A percentile compares a stretch with the other conserved stretches of the same genome.
These are phyloP conservation scores for Neurospora tetrasperma DNA, from an alignment of 495 filamentous ascomycete species.

Conservation along the genomic window DNA sequence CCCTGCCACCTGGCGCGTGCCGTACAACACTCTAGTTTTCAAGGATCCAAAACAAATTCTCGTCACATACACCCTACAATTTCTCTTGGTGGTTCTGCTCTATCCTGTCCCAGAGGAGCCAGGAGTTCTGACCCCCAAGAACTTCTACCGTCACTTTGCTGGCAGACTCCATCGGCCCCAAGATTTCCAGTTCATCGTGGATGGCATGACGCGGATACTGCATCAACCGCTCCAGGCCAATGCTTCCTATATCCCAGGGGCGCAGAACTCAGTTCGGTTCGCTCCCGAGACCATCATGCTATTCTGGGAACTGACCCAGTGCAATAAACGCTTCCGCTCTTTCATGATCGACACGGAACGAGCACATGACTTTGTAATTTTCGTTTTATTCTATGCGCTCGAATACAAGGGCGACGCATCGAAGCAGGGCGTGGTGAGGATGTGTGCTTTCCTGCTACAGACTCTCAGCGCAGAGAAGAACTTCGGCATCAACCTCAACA, in stretches of 20 bases:
- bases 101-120: conserved; percentile 83
- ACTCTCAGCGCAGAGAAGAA: conserved; percentile 88
- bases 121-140: conserved; percentile 54
- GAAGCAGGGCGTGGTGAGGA: conserved; percentile 84
- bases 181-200: conserved; percentile 95
- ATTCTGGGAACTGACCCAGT: conserved; percentile 95
- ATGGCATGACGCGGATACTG: conserved; percentile 88
- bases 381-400: conserved; percentile 85
- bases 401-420: conserved; percentile 77
- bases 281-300: conserved; percentile 95
- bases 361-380: conserved; percentile 83
- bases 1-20: conserved; percentile 85
- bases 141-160: conserved; percentile 86
- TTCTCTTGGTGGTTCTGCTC: conserved; percentile 76
- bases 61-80: conserved; percentile 83
- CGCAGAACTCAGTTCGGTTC: conserved; percentile 71
- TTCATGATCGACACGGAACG: conserved; percentile 96
- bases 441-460: conserved; percentile 95
- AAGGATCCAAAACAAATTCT: conserved; percentile 88
- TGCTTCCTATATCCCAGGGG: conserved; percentile 79
- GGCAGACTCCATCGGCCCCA: conserved; percentile 85
- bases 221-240: conserved; percentile 89
- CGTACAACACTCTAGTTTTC: conserved; percentile 88
- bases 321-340: conserved; percentile 93
- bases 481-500: conserved; percentile 85